phyloP scores from a whole-genome alignment of 768 basidiomycete genomes.

The Rhizopogon vesiculosus region DNA sequence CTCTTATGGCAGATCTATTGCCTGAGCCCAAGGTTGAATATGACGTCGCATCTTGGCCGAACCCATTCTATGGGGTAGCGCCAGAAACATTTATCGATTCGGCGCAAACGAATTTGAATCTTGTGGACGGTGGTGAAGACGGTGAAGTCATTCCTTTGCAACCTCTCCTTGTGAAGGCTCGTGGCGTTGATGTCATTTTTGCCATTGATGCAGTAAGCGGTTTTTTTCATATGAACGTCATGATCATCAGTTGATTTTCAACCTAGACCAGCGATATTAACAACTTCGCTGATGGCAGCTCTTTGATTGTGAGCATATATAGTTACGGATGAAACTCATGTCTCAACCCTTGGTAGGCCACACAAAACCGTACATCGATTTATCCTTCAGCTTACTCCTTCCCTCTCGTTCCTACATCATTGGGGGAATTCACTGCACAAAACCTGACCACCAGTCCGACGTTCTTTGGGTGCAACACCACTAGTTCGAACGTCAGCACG shows the following conservation, averaged over 20 bases:
- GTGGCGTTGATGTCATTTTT: slow-evolving; percentile 44
- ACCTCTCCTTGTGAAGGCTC: slow-evolving; percentile 43
- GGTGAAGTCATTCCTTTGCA: slow-evolving; percentile 43
- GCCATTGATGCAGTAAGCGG: slow-evolving; percentile 41
- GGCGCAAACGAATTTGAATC: slow-evolving; percentile 23
- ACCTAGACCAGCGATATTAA: slow-evolving; percentile 12
- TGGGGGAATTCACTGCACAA: slow-evolving; percentile 27
- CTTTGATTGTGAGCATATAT: slow-evolving; percentile 19
- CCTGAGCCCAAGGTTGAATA: slow-evolving; percentile 22
- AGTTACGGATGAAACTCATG: not conserved
- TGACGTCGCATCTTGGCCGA: slow-evolving; percentile 30
- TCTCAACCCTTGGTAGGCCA: slow-evolving; percentile 9
- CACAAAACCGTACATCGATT: slow-evolving; percentile 35
- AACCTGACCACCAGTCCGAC: slow-evolving; percentile 34
- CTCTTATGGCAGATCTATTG: slow-evolving; percentile 15
- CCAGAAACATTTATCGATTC: slow-evolving; percentile 29
- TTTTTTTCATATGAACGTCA: not conserved
- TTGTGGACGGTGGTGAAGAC: slow-evolving; percentile 39
- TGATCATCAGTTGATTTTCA: not conserved
- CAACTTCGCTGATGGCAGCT: slow-evolving; percentile 18
- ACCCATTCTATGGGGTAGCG: slow-evolving; percentile 33
- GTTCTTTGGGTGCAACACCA: slow-evolving; percentile 39
- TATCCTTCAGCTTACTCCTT: slow-evolving; percentile 29
- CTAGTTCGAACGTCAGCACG: slow-evolving; percentile 19
- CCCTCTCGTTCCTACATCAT: slow-evolving; percentile 24